Evolutionary conservation across 2,329 filamentous ascomycete species (phyloP).

Genomic region (Colletotrichum graminicola): DNA sequence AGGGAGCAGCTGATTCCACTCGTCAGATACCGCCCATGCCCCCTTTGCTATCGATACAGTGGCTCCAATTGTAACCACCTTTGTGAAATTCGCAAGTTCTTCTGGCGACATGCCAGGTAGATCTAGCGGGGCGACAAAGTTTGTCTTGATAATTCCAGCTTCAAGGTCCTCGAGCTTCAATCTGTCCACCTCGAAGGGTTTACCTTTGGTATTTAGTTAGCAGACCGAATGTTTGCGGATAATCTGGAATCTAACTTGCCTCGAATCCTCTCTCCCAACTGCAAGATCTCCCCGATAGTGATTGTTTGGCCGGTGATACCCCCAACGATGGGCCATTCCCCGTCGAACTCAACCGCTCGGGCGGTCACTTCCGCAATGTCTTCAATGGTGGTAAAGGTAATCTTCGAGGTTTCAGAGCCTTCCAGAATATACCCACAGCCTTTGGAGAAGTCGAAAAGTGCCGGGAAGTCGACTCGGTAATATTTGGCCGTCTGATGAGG

Average conservation of each 20-base stretch:
- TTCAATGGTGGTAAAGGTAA: slow-evolving; percentile 51
- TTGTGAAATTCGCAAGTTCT: slow-evolving; percentile 44
- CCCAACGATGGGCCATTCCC: slow-evolving; percentile 55
- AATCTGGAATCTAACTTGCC: slow-evolving; percentile 44
- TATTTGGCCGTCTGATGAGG: slow-evolving; percentile 56
- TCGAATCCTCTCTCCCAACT: slow-evolving; percentile 51
- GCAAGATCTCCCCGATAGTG: slow-evolving; percentile 48
- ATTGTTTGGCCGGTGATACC: slow-evolving; percentile 53
- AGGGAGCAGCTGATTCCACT: slow-evolving; percentile 53
- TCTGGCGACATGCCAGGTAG: slow-evolving; percentile 49
- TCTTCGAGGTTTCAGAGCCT: slow-evolving; percentile 46
- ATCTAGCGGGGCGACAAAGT: slow-evolving; percentile 45
- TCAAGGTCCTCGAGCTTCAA: slow-evolving; percentile 50
- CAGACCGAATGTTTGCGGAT: fast-evolving
- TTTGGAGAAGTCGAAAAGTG: slow-evolving; percentile 49
- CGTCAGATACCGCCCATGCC: slow-evolving; percentile 48
- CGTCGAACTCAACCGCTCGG: slow-evolving; percentile 54
- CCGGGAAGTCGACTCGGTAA: slow-evolving; percentile 45
- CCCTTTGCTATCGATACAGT: slow-evolving; percentile 44
- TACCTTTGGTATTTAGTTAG: slow-evolving; percentile 36
- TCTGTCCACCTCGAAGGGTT: slow-evolving; percentile 48
- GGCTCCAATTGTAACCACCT: slow-evolving; percentile 44
- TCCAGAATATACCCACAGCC: slow-evolving; percentile 49
- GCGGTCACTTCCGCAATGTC: slow-evolving; percentile 54
- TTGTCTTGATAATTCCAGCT: slow-evolving; percentile 45